Evolutionary conservation across 352 stramenopile genomes (phyloP), one percentile per base, ranked within the genome.

Genomic region (Phytophthora sojae): DNA sequence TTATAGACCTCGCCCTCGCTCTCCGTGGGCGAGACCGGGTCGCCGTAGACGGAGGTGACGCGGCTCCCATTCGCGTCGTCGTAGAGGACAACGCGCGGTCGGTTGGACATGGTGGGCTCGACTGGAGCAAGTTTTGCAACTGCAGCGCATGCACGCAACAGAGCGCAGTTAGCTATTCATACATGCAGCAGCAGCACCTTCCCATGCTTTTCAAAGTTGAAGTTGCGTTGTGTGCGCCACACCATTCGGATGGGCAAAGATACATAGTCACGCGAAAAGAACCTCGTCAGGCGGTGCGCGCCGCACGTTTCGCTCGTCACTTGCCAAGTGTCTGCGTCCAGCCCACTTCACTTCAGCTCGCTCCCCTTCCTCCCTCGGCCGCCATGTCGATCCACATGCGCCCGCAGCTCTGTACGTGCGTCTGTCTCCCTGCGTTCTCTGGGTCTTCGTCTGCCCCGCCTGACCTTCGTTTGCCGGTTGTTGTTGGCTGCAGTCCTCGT

Each of bases 371-470:
- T 7, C 37, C 23, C 21, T 54, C n/a, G 1, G 26, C 12, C 23
- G 39, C 50, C 59, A 81, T 81, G 75, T 81, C 71, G 50, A 77
- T 79, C 73, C 82, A 88, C 71, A 79, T 85, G 64, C 82, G 78
- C 52, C 64, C 80, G 45, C 79, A 90, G 71, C 71, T 88, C 67
- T 82, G 75, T 86, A 66, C 37, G 79, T 80, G n/a, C 7, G n/a
- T 6, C 26, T 30, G 6, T 30, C 26, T 30, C 26, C 26, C 26
- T 30, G 26, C 6, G 8, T 44, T 44, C 39, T 47, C 39, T 47
- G 17, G n/a, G 45, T 4, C 6, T 29, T 8, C 17, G 1, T 21
- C 21, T 21, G 21, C 2, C 45, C n/a, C 14, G 4, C 14, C 39
- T 47, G 39, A 47, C 39, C 4, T 6, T 52, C 45, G 21, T n/a